These are phyloP conservation scores for Coelastrella sp. DNA, from an alignment of 139 green algal genomes.

Conservation along the genomic window DNA sequence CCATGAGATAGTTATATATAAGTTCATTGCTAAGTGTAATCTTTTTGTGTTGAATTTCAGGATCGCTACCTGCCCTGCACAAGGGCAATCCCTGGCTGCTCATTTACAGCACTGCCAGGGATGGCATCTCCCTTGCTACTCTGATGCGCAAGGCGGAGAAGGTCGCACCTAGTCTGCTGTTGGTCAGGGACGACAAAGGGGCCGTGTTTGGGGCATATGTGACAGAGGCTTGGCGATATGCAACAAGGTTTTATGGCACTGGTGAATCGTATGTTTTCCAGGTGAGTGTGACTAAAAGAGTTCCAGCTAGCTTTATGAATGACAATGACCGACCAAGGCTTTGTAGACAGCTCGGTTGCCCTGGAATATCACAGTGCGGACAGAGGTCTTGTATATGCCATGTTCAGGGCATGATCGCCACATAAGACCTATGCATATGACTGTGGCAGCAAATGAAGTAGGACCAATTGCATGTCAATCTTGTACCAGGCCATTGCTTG, in stretches of 20 bases:
- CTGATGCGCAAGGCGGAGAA: slow-evolving; percentile 73
- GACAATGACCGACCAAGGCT: no score
- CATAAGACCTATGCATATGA: no score
- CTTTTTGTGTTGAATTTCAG: neutral
- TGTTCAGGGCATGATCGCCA: no score
- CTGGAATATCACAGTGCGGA: no score
- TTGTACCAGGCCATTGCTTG: no score
- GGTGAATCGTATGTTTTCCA: slow-evolving; percentile 87
- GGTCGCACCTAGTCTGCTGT: slow-evolving; percentile 63
- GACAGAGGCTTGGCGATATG: slow-evolving; percentile 72
- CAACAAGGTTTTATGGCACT: slow-evolving; percentile 80
- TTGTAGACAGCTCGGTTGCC: neutral
- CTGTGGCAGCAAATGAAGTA: no score
- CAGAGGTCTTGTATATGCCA: no score
- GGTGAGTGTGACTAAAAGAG: slow-evolving; percentile 45
- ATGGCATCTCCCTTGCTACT: slow-evolving; percentile 80
- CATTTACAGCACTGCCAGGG: slow-evolving; percentile 59
- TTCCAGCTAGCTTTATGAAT: no score
- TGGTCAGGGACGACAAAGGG: slow-evolving; percentile 69
- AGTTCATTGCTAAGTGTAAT: no score
- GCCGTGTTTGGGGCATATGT: slow-evolving; percentile 81
- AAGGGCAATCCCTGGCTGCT: slow-evolving; percentile 38
- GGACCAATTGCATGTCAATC: no score
- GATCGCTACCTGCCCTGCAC: slow-evolving; percentile 24
- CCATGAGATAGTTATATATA: no score